Evolutionary conservation across 179 eudicot genomes (phyloP).

Genomic region (Patellifolia procumbens): DNA sequence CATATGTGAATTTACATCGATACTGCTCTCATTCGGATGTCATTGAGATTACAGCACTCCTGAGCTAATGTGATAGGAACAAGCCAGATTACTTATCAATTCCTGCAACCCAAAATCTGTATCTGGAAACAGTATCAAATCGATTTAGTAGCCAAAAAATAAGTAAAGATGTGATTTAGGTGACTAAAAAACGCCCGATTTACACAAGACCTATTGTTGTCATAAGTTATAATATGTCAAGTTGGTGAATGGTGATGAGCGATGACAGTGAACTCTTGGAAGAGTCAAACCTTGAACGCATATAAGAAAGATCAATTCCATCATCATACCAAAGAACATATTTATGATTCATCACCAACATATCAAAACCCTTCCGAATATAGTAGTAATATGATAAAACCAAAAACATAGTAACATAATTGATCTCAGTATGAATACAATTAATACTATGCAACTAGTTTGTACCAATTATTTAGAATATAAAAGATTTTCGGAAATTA

Average conservation of each 20-base stretch:
- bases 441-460: background rate
- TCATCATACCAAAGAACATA: background rate
- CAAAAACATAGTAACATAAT: background rate
- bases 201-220: too few relatives aligned
- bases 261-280: background rate
- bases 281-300: too few relatives aligned
- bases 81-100: background rate
- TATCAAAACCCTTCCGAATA: background rate
- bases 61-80: background rate
- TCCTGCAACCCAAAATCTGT: background rate
- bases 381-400: background rate
- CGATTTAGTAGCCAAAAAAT: background rate
- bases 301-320: background rate
- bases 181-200: too few relatives aligned
- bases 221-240: too few relatives aligned
- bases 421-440: background rate
- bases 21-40: background rate
- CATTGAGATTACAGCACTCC: background rate
- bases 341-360: background rate
- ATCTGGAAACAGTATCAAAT: too few relatives aligned
- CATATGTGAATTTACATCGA: background rate
- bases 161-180: too few relatives aligned
- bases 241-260: too few relatives aligned
- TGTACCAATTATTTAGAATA: background rate
- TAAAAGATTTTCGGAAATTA: background rate